Percentiles rank a stretch among this genome's conserved stretches.
Evolutionary conservation across 2,329 filamentous ascomycete species (phyloP).

Genomic region (Fusarium sp.): DNA sequence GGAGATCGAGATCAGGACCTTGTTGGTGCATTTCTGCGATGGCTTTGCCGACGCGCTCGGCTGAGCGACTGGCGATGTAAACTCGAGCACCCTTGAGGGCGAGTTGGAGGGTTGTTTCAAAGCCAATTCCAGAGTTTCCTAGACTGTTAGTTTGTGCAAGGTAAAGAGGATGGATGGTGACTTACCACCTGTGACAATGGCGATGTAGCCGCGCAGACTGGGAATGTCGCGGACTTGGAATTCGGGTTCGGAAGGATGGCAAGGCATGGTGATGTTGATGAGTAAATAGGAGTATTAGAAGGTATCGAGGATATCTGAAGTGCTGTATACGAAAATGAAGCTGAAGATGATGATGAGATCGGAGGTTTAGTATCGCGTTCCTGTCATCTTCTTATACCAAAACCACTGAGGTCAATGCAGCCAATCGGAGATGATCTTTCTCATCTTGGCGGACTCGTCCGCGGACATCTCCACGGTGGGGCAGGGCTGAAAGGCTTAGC

Average conservation of each 20-base stretch:
- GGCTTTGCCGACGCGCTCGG: conserved; percentile 35
- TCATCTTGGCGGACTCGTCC: conserved; percentile 18
- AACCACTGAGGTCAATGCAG: neutral
- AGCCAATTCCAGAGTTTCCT: conserved; percentile 44
- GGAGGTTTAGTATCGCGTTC: neutral
- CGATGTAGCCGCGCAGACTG: conserved; percentile 36
- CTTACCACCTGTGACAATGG: conserved; percentile 43
- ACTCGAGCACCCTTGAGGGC: conserved; percentile 37
- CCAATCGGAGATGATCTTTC: conserved; percentile 9
- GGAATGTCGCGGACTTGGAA: conserved; percentile 38
- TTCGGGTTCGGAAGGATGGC: conserved; percentile 21
- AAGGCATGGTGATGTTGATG: conserved; percentile 9
- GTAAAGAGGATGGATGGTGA: accelerated
- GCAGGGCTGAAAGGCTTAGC: conserved; percentile 13
- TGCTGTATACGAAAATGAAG: neutral
- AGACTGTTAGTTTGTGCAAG: accelerated
- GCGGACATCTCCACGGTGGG: conserved; percentile 37
- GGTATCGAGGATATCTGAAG: neutral
- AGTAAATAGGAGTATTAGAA: neutral
- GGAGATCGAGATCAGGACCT: conserved; percentile 28
- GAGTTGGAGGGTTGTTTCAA: conserved; percentile 39
- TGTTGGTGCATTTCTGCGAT: conserved; percentile 34
- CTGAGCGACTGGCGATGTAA: conserved; percentile 41
- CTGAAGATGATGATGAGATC: neutral
- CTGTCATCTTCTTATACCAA: conserved; percentile 21